phyloP scores from a whole-genome alignment of 2,329 filamentous ascomycete genomes.

The Pseudogymnoascus sp. region DNA sequence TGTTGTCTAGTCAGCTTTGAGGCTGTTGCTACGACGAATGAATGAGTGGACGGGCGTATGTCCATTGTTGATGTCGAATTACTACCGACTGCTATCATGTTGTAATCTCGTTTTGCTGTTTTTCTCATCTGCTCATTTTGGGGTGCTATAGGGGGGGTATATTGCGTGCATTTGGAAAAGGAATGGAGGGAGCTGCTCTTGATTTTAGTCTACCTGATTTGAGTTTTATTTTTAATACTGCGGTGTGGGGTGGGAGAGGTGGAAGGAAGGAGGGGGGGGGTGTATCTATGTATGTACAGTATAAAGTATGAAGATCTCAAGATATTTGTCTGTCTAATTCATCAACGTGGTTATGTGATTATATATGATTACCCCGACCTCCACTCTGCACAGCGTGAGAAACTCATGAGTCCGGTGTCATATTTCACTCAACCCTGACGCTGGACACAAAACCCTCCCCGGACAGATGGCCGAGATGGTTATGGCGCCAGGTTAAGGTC shows the following conservation, averaged over 20 bases:
- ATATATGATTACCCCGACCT: too few relatives aligned
- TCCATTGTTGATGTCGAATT: background rate
- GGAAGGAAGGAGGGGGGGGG: background rate
- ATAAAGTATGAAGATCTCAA: background rate
- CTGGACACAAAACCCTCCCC: too few relatives aligned
- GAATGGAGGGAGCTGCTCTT: background rate
- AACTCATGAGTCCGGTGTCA: too few relatives aligned
- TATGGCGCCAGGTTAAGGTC: background rate
- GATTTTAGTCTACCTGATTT: background rate
- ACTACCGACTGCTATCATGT: background rate
- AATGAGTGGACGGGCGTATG: background rate
- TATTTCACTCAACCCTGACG: too few relatives aligned
- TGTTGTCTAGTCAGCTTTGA: slow-evolving; percentile 63
- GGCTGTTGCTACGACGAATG: too few relatives aligned
- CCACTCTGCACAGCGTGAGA: too few relatives aligned
- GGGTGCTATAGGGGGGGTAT: background rate
- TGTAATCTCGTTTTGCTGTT: background rate
- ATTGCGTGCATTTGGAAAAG: background rate
- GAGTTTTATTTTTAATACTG: background rate
- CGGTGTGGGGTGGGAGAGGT: background rate
- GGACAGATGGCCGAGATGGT: background rate
- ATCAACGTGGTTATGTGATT: too few relatives aligned
- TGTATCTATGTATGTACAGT: background rate
- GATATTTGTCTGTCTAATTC: too few relatives aligned
- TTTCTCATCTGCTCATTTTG: background rate